Conservation (phyloP, 2,329 filamentous ascomycete genomes). For the Trichoderma sp. region DNA sequence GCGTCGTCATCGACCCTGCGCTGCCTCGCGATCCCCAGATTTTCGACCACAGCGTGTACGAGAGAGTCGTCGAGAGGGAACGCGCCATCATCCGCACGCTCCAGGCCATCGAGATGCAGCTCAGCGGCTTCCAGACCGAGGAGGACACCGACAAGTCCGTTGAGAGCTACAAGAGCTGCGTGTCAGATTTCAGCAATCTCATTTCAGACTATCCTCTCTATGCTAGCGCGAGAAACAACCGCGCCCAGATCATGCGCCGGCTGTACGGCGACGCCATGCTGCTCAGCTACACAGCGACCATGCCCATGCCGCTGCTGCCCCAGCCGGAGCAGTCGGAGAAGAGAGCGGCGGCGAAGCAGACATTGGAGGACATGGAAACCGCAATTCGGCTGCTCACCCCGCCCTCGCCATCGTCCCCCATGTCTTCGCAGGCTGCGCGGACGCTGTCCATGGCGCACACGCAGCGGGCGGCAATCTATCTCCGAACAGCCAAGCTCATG, state of each 20-base stretch:
- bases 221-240: constrained; percentile 73
- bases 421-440: constrained; percentile 66
- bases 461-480: constrained; percentile 68
- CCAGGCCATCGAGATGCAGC: constrained; percentile 57
- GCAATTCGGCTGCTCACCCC: constrained; percentile 64
- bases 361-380: constrained; percentile 57
- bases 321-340: constrained; percentile 44
- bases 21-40: constrained; percentile 62
- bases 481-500: constrained; percentile 58
- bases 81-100: constrained; percentile 56
- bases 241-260: constrained; percentile 67
- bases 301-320: constrained; percentile 47
- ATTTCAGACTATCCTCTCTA: constrained; percentile 64
- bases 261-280: constrained; percentile 64
- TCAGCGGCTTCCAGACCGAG: constrained; percentile 48
- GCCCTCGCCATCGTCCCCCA: constrained; percentile 48
- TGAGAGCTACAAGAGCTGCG: constrained; percentile 50
- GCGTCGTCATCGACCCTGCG: constrained; percentile 57
- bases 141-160: constrained; percentile 44
- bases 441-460: constrained; percentile 72
- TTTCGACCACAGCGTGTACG: constrained; percentile 54
- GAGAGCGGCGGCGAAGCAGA: constrained; percentile 43
- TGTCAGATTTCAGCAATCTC: constrained; percentile 56
- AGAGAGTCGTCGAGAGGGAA: constrained; percentile 53
- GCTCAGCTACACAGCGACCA: constrained; percentile 44